phyloP scores from a whole-genome alignment of 305 asterid genomes.

The Coffea humblotiana region DNA sequence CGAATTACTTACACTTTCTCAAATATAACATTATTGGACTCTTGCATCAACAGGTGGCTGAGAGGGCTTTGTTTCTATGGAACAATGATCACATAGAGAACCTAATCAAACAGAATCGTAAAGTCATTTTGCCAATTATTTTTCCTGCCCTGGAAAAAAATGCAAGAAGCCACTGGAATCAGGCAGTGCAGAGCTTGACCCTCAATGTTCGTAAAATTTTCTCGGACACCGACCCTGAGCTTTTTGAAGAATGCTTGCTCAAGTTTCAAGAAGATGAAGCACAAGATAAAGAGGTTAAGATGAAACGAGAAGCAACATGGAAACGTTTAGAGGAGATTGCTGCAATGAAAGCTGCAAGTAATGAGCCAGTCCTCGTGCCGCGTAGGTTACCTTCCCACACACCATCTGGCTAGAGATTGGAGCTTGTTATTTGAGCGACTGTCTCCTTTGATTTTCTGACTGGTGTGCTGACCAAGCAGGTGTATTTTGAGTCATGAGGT shows the following conservation, averaged over 20 bases:
- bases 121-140: constrained; percentile 67
- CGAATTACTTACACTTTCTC: constrained; percentile 1
- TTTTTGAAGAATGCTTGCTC: constrained; percentile 66
- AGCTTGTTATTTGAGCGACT: constrained; percentile 7
- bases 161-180: constrained; percentile 75
- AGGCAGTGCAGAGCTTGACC: constrained; percentile 73
- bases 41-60: constrained; percentile 63
- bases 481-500: constrained; percentile 21
- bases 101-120: constrained; percentile 71
- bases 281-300: constrained; percentile 44
- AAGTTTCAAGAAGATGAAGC: constrained; percentile 68
- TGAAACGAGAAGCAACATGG: constrained; percentile 69
- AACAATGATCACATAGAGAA: constrained; percentile 73
- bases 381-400: constrained; percentile 34
- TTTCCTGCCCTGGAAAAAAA: constrained; percentile 74
- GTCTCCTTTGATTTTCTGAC: constrained; percentile 19
- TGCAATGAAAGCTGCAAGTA: constrained; percentile 59
- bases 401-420: constrained; percentile 45
- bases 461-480: constrained; percentile 30
- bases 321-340: constrained; percentile 76
- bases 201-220: constrained; percentile 75
- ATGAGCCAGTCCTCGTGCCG: constrained; percentile 65
- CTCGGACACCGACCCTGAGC: constrained; percentile 67
- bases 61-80: constrained; percentile 84
- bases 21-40: constrained; percentile 15